Conservation (phyloP, 352 stramenopile species). For the Aphanomyces invadans region DNA sequence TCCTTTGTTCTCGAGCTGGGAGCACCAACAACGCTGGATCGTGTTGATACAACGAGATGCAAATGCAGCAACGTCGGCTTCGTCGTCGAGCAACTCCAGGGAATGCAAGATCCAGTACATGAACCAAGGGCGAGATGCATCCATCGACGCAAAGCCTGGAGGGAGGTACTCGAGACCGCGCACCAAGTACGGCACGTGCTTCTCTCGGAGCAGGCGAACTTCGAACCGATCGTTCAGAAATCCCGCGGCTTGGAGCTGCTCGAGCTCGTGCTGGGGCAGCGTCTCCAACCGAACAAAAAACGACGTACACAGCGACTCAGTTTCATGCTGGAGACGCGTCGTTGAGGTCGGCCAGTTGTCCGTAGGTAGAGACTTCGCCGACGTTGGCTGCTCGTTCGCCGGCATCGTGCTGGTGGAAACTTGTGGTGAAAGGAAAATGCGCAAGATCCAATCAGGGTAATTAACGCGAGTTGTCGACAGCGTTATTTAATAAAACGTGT, state of each 20-base stretch:
- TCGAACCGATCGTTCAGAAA: constrained; percentile 33
- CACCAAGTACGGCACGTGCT: constrained; percentile 74
- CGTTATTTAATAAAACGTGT: too few species aligned
- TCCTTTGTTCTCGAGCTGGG: constrained; percentile 44
- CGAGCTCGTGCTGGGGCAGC: constrained; percentile 30
- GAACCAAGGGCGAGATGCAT: constrained; percentile 95
- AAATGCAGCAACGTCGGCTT: constrained; percentile 32
- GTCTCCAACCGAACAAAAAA: constrained; percentile 51
- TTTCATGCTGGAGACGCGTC: constrained; percentile 32
- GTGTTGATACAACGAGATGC: constrained; percentile 30
- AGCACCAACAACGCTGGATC: constrained; percentile 51
- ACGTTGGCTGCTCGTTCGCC: too few species aligned
- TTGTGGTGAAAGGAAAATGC: too few species aligned
- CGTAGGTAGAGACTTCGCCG: constrained; percentile 21
- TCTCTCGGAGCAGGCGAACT: constrained; percentile 64
- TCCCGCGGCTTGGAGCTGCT: constrained; percentile 41
- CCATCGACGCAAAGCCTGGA: constrained; percentile 82
- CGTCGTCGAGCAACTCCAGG: constrained; percentile 88
- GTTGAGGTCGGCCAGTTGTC: constrained; percentile 25
- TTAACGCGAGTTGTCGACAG: too few species aligned
- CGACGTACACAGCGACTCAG: constrained; percentile 43
- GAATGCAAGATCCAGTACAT: constrained; percentile 96
- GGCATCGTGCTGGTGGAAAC: too few species aligned
- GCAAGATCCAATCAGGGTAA: too few species aligned
- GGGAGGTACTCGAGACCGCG: constrained; percentile 59